Base-by-base conservation (phyloP, 108 stramenopile species). In the Aureococcus anophagefferens region DNA sequence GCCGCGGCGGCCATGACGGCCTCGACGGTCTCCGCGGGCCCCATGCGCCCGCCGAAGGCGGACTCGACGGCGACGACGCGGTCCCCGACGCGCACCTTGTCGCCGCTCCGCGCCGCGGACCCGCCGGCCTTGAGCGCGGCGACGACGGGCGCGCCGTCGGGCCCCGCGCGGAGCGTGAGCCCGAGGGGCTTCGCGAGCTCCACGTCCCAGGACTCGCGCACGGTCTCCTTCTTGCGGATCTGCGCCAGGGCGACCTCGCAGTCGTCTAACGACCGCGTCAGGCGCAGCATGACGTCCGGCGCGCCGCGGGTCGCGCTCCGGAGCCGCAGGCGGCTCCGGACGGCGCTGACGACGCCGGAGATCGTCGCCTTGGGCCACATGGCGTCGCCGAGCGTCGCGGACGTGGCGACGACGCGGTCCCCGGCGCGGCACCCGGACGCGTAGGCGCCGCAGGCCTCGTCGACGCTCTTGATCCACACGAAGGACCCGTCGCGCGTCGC, bases 301-400 rank as follows among this genome's bases (percentile, higher is more conserved):
- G 5, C 13, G 40, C 40, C 40, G n/a, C n/a, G n/a, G 7, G 37
- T 40, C 37, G 11, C 37, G 37, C 37, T 40, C 37, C 37, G 37
- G 25, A 59, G 51, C 13, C 89, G 90, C 35, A 93, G 68, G 21
- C 92, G 86, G 33, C 83, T 76, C 17, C 89, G 90, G 30, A 86
- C 84, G 21, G 92, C 88, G n/a, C 88, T 88, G 29, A 82, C 85
- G 63, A 93, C 81, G 9, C 89, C 92, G 64, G 89, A 88, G 0
- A 87, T 83, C 40, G 86, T 90, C 15, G 86, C 86, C 17, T 90
- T 89, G 68, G 90, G 87, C 92, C 92, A 93, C 83, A 93, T 81
- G 34, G 79, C 70, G 28, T 74, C 82, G 30, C 92, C 92, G 25
- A 91, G 59, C 32, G 87, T 83, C 0, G 89, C 86, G 34, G 88